Base-by-base conservation (phyloP, 352 stramenopile genomes). In the Pythium chondricola region DNA sequence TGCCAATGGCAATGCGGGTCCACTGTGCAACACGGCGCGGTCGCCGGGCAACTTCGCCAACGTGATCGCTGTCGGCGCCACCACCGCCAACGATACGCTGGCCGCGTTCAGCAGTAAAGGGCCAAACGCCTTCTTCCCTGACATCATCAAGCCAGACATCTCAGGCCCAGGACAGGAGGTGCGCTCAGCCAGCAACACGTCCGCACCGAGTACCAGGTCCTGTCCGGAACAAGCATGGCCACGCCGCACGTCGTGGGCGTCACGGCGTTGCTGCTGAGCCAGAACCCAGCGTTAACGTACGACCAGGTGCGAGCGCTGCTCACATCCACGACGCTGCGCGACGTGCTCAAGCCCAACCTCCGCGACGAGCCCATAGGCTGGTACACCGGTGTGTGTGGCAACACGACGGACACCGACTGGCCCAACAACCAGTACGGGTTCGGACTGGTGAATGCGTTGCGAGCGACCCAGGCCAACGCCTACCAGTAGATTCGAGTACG, bases 11-110 rank as follows among this genome's bases (percentile, higher is more conserved):
- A 73, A 69, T 37, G 16, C 18, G 16, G 64, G 64, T 10, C 60
- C 64, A 14, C 37, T 48, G 8, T 73, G 64, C 48, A 54, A 43
- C 48, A 67, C 60, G 6, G 47, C 38, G 6, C 38, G 38, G n/a
- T 55, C 58, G 18, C 64, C 64, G 2, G 51, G 56, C 20, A 50
- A 63, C 18, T 73, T 61, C 42, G 33, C 43, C 26, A 65, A 58
- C 42, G 61, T 69, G n/a, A 70, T 73, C 43, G 48, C 27, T 9
- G 64, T 73, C 17, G 64, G 64, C 24, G 55, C 64, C 6, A 67
- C 61, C 7, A 54, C 42, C 16, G 29, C 49, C 32, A 56, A 65
- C 49, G 30, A 62, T 27, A 60, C 44, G 22, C 39, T 73, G 11
- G 48, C 55, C 0, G 26, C 4, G 25, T 69, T 62, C 20, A 65